These are phyloP conservation scores for Leccinum arenicola DNA, from an alignment of 768 basidiomycete genomes.

Conservation along the genomic window DNA sequence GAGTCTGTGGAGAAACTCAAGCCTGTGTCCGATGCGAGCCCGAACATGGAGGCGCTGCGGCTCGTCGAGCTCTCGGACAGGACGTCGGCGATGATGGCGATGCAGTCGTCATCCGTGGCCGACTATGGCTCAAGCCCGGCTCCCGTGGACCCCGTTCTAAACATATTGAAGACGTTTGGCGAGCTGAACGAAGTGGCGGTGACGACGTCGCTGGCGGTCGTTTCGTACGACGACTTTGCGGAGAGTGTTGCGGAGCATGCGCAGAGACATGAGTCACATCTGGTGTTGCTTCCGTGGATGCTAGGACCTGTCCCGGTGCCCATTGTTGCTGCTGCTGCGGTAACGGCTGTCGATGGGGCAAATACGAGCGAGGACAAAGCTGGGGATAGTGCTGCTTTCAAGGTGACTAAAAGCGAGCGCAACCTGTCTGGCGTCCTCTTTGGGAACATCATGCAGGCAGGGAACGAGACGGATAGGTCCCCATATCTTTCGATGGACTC, in stretches of 20 bases:
- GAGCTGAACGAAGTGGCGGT: conserved; percentile 67
- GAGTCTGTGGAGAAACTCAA: conserved; percentile 6
- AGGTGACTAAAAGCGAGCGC: conserved; percentile 13
- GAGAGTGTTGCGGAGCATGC: conserved; percentile 72
- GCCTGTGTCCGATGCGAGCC: conserved; percentile 31
- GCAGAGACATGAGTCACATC: conserved; percentile 52
- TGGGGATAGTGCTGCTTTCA: conserved; percentile 3
- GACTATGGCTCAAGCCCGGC: conserved; percentile 52
- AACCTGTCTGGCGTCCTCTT: conserved; percentile 78
- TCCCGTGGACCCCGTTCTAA: conserved; percentile 67
- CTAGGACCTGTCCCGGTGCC: conserved; percentile 24
- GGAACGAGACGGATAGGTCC: conserved; percentile 34
- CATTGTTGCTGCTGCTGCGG: conserved; percentile 23
- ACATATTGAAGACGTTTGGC: conserved; percentile 77
- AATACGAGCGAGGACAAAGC: background rate
- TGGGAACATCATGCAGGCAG: conserved; percentile 20
- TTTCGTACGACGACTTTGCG: conserved; percentile 72
- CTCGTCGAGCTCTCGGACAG: conserved; percentile 80
- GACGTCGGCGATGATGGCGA: conserved; percentile 59
- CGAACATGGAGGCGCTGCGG: conserved; percentile 70
- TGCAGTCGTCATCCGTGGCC: conserved; percentile 45
- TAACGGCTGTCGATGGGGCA: conserved; percentile 1
- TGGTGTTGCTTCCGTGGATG: conserved; percentile 84
- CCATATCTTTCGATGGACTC: conserved; percentile 53
- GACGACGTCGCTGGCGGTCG: conserved; percentile 65